Base-by-base conservation (phyloP, 768 basidiomycete genomes). In the Mycena epipterygia region DNA sequence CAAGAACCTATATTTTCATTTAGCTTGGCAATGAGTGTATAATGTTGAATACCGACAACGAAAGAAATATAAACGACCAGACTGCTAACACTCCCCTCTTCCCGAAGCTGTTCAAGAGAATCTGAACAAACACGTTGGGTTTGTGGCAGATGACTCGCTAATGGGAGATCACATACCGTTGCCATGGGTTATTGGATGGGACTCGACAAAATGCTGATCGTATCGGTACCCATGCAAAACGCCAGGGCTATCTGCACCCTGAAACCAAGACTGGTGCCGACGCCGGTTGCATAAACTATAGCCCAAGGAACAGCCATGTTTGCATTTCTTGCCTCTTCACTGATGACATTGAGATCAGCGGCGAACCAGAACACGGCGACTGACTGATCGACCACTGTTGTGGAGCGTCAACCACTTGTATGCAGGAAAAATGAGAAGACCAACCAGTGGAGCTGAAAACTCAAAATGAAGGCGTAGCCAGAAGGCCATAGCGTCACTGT, bases 201-300 rank as follows among this genome's bases (percentile, higher is more conserved):
- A 58, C 76, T 81, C 5, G 23, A 61, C 21, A 84, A 30, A 46
- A 78, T 82, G 7, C 65, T 68, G 23, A 76, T 62, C 8, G 81
- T 33, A 64, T 91, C 85, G 0, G 77, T 81, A 29, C 90, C 90
- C 89, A 90, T 90, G 76, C 85, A 88, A 71, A 91, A 88, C 1
- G 88, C 82, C 11, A 90, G 78, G 9, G 85, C 75, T 14, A 91
- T 71, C 25, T 90, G 88, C 57, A 91, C 41, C 9, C 17, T 41
- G 9, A 68, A 84, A 3, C 87, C 88, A 25, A 88, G 81, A 9
- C 87, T 62, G 32, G 85, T 84, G 12, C 84, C 80, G 27, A 85
- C 84, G 2, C 76, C 81, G 44, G 85, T 82, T 23, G 87, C 82
- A 48, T 79, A 80, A 25, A 90, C 81, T 35, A 90, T 90, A 13